phyloP scores from a whole-genome alignment of 306 rosid species.

The Quercus glauca region DNA sequence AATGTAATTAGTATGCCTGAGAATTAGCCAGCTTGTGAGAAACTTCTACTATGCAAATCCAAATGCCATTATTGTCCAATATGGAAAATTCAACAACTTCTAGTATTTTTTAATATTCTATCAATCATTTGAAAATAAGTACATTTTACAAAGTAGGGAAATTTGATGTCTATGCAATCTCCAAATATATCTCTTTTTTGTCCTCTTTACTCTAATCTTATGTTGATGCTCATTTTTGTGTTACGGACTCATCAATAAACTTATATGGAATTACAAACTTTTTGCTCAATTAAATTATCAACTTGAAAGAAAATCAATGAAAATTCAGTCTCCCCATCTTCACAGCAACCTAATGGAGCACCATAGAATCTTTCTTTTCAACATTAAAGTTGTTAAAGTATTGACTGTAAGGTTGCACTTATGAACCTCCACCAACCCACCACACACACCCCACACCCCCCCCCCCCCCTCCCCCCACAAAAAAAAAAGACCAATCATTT shows the following conservation, averaged over 20 bases:
- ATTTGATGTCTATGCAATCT: too few species aligned
- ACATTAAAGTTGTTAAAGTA: background rate
- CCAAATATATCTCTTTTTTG: background rate
- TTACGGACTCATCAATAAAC: background rate
- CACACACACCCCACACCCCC: too few species aligned
- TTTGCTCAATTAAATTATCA: background rate
- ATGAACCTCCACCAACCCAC: background rate
- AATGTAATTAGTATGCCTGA: too few species aligned
- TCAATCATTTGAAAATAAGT: too few species aligned
- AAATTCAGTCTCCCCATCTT: background rate
- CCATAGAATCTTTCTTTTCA: background rate
- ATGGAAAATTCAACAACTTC: too few species aligned
- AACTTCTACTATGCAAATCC: too few species aligned
- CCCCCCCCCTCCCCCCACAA: too few species aligned
- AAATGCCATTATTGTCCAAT: too few species aligned
- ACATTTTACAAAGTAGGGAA: too few species aligned
- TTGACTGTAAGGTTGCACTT: background rate
- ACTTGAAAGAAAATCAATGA: background rate
- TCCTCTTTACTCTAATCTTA: background rate
- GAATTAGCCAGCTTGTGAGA: too few species aligned
- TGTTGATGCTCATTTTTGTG: background rate
- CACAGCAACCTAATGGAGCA: background rate
- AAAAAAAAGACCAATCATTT: background rate
- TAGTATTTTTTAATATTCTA: too few species aligned
- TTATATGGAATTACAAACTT: background rate